Percentiles rank a stretch among this genome's conserved stretches.
Conservation (phyloP, 768 basidiomycete species). For the Rhizopogon rudus region DNA sequence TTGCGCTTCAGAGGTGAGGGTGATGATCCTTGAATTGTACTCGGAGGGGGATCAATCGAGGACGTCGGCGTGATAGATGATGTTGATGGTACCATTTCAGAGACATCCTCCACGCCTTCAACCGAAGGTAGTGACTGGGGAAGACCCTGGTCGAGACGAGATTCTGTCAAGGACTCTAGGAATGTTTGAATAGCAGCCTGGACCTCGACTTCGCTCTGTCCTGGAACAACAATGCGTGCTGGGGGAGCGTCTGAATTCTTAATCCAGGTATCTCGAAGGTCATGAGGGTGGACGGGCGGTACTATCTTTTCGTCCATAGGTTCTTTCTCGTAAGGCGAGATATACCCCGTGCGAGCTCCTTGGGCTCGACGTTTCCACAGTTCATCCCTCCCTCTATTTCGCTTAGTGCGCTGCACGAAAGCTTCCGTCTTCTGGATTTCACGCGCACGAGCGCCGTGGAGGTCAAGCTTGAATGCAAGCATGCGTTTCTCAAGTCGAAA, state of each 20-base stretch:
- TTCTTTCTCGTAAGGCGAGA: slow-evolving; percentile 25
- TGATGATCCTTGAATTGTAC: not conserved
- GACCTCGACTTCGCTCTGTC: slow-evolving; percentile 23
- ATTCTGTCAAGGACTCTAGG: slow-evolving; percentile 14
- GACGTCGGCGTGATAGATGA: not conserved
- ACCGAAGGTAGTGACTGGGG: not conserved
- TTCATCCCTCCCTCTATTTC: slow-evolving; percentile 23
- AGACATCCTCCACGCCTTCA: not conserved
- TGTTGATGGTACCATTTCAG: not conserved
- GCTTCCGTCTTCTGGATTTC: slow-evolving; percentile 31
- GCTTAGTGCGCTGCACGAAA: slow-evolving; percentile 21
- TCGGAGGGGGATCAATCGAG: not conserved
- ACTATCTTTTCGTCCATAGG: slow-evolving; percentile 27
- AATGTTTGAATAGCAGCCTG: slow-evolving; percentile 15
- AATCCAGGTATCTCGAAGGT: slow-evolving; percentile 32
- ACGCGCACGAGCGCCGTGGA: slow-evolving; percentile 28
- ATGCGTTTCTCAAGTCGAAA: slow-evolving; percentile 50
- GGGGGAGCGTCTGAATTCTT: slow-evolving; percentile 28
- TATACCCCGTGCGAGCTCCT: slow-evolving; percentile 23
- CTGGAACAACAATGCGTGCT: slow-evolving; percentile 32
- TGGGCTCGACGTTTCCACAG: slow-evolving; percentile 22
- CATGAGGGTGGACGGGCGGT: slow-evolving; percentile 28
- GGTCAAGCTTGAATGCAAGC: slow-evolving; percentile 52
- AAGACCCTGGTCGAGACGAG: not conserved
- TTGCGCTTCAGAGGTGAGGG: not conserved